Evolutionary conservation across 768 basidiomycete species (phyloP), one percentile per base, ranked within the genome.

Genomic region (Naganishia kalamii): DNA sequence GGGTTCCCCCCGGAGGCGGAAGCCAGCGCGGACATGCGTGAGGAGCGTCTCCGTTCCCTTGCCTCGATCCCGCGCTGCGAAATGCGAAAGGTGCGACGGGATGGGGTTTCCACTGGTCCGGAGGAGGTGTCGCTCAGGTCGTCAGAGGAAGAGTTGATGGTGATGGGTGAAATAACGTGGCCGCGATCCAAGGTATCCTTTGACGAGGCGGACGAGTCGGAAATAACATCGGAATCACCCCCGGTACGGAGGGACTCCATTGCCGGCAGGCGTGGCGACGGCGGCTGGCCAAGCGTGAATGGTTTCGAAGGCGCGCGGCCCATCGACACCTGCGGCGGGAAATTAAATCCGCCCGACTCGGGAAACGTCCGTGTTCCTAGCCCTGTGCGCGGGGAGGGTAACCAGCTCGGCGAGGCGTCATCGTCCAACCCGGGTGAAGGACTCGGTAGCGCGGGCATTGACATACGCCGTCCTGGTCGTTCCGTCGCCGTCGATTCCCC

Each of bases 391-490:
- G n/a, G n/a, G n/a, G n/a, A n/a, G n/a, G n/a, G n/a, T n/a, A n/a
- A n/a, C n/a, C n/a, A n/a, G n/a, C n/a, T n/a, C n/a, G n/a, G n/a
- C n/a, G n/a, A 33, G 19, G 23, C 17, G 17, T 57, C 54, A n/a
- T 21, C 25, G 3, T 17, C 54, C 33, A 40, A 2, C 13, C 21
- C 21, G 23, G 54, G 10, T 23, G 54, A 40, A 12, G 54, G 54
- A 57, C 54, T 57, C 54, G 35, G 37, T 13, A 57, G 37, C 4
- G 54, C 17, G 3, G 54, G 54, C 54, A 57, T 57, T 1, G 54
- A 57, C 54, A 57, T 57, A 13, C 54, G n/a, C n/a, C n/a, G n/a
- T 57, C 37, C 54, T 57, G 40, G 23, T 57, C 37, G 35, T 33
- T 57, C 35, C 19, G 32, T 57, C 17, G 54, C 33, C 6, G 54